Conservation (phyloP, 129 eudicot species). For the Ambrosia trifida region DNA sequence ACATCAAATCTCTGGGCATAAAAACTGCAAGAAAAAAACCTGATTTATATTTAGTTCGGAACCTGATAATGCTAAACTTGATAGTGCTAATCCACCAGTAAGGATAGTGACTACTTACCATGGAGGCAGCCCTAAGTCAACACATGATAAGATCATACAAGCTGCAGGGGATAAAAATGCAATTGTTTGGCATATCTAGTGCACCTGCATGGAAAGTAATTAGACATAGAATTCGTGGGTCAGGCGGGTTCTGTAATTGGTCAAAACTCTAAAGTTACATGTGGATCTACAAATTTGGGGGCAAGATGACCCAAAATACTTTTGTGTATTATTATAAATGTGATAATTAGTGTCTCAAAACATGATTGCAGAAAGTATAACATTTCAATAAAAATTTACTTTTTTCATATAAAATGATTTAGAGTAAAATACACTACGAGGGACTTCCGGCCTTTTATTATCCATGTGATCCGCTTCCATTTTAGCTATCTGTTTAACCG, state of each 20-base stretch:
- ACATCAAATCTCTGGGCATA: conserved; percentile 5
- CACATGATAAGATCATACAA: conserved; percentile 80
- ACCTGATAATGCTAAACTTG: conserved; percentile 98
- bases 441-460: background rate
- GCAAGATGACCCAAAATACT: background rate
- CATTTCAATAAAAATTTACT: background rate
- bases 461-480: background rate
- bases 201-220: conserved; percentile 53
- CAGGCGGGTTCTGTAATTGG: background rate
- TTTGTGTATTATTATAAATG: background rate
- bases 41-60: background rate
- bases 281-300: background rate
- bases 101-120: conserved; percentile 83
- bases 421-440: background rate
- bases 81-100: conserved; percentile 86
- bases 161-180: conserved; percentile 94
- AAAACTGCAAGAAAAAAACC: background rate
- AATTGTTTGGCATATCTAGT: conserved; percentile 91
- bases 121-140: conserved; percentile 86
- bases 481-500: background rate
- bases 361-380: background rate
- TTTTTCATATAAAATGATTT: background rate
- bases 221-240: background rate
- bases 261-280: background rate
- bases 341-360: background rate